phyloP scores from a whole-genome alignment of 345 rosid species.

The Gossypium australe region DNA sequence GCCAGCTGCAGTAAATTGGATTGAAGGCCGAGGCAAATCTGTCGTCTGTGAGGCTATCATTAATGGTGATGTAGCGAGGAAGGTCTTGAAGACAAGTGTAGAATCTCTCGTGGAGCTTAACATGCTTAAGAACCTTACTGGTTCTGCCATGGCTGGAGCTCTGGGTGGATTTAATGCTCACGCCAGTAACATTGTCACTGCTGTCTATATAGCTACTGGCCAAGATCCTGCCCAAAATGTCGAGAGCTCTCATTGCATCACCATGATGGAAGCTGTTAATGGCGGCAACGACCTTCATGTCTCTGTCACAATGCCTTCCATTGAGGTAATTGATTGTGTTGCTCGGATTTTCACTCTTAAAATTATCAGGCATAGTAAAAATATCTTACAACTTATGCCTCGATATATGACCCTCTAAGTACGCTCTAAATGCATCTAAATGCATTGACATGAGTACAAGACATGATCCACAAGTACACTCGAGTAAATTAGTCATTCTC shows the following conservation, averaged over 20 bases:
- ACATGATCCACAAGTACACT: no score
- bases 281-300: constrained; percentile 61
- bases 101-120: constrained; percentile 64
- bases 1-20: constrained; percentile 75
- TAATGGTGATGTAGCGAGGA: constrained; percentile 54
- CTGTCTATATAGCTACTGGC: constrained; percentile 60
- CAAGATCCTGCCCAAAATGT: constrained; percentile 78
- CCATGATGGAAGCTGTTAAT: constrained; percentile 69
- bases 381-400: not conserved
- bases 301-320: constrained; percentile 70
- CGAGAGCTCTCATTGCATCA: constrained; percentile 72
- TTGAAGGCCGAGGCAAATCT: constrained; percentile 72
- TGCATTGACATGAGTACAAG: no score
- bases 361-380: not conserved
- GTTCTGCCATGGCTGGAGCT: constrained; percentile 75
- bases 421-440: no score
- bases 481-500: no score
- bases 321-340: constrained; percentile 39
- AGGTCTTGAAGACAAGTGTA: constrained; percentile 58
- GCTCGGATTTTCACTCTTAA: not conserved
- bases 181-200: constrained; percentile 61
- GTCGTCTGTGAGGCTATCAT: constrained; percentile 70
- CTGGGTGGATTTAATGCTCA: constrained; percentile 80
- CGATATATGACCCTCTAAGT: not conserved
- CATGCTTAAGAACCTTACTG: constrained; percentile 68